These are phyloP conservation scores for Neospermospora avenae DNA, from an alignment of 2,329 filamentous ascomycete species.

Conservation along the genomic window DNA sequence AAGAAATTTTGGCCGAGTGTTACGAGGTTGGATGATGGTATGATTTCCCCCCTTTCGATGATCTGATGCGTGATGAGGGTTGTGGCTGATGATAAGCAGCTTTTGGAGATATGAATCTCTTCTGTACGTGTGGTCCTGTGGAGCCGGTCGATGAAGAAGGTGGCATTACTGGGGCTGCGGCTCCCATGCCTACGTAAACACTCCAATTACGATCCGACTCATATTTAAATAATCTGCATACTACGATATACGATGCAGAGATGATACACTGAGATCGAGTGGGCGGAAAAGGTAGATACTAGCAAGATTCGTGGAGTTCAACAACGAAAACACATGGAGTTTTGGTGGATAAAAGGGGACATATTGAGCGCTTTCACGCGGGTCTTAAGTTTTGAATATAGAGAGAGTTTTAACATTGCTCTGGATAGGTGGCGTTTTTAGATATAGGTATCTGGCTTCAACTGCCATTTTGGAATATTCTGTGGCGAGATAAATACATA, in stretches of 20 bases:
- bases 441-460: slow-evolving; percentile 3
- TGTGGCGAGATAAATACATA: not conserved
- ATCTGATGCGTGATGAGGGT: slow-evolving; percentile 15
- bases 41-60: slow-evolving; percentile 38
- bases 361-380: not conserved
- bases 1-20: slow-evolving; percentile 98
- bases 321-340: slow-evolving; percentile 7
- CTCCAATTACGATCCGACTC: not conserved
- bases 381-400: too few species aligned
- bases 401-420: not conserved
- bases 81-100: slow-evolving; percentile 46
- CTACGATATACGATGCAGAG: not conserved
- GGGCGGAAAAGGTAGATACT: not conserved
- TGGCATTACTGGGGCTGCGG: slow-evolving; percentile 26
- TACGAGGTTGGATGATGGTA: slow-evolving; percentile 82
- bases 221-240: too few species aligned
- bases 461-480: not conserved
- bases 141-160: slow-evolving; percentile 42
- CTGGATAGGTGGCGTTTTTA: not conserved
- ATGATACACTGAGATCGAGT: not conserved
- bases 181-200: slow-evolving; percentile 27
- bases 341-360: not conserved
- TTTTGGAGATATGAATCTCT: slow-evolving; percentile 87
- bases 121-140: slow-evolving; percentile 90
- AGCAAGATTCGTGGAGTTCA: not conserved